Base-by-base conservation (phyloP, 208 protist species). In the Porcisia deanei region DNA sequence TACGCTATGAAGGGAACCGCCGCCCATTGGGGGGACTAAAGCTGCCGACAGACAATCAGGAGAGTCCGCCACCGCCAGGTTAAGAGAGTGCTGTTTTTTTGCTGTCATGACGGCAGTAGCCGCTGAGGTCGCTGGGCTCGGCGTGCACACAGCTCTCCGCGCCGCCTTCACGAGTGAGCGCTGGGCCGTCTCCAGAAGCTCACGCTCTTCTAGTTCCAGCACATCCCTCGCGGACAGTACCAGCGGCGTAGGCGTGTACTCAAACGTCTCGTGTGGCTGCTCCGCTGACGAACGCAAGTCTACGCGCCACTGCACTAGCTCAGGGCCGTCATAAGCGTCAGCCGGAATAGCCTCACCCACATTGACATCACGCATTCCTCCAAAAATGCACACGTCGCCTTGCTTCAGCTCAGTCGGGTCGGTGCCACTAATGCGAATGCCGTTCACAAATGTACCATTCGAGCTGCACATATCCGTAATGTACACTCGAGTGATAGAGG, bases 401-500 rank as follows among this genome's bases (percentile, higher is more conserved):
- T 92, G 81, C 0, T 84, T 71, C 57, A 97, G 86, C 73, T 76
- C 75, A 0, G 82, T 85, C 14, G 88, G 64, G 39, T 85, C 84
- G 59, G 80, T 86, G 22, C 67, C 73, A 39, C 73, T 77, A 34
- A 94, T 80, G 61, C 93, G 93, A 37, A 77, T 49, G 47, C 83
- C 81, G 76, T 97, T 97, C 60, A 97, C 80, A 65, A 95, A 97
- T n/a, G 93, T 97, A 49, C 93, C 93, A 72, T 97, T 97, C 77
- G 84, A 93, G 84, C 93, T 97, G 70, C 91, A 91, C 65, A 94
- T 68, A 74, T 97, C 93, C 22, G 84, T 85, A 34, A 97, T 71
- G 57, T 85, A 97, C 16, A 95, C 66, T 59, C 41, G 58, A 59
- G 65, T 55, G 37, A 39, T 25, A 43, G 34, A 6, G 49, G 41